These are phyloP conservation scores for Metschnikowia reukaufii DNA, from an alignment of 805 yeast genomes.

Conservation along the genomic window DNA sequence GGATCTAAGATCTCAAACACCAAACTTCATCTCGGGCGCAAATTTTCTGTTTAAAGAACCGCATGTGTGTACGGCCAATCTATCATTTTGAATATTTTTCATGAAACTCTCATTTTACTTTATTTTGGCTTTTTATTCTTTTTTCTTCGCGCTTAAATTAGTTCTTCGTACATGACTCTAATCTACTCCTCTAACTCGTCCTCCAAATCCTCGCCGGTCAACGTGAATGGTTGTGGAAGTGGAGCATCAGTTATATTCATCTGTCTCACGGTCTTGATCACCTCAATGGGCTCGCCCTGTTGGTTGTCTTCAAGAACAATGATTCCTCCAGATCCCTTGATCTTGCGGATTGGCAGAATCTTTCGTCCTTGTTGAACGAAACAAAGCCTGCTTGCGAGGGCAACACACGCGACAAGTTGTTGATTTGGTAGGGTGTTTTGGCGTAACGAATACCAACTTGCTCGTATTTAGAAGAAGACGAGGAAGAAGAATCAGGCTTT, in stretches of 20 bases:
- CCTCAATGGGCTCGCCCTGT: conserved; percentile 59
- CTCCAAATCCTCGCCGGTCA: conserved; percentile 55
- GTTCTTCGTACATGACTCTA: not conserved
- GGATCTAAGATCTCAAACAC: too few relatives aligned
- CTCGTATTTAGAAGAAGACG: conserved; percentile 25
- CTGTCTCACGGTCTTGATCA: conserved; percentile 84
- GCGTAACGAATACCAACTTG: conserved; percentile 51
- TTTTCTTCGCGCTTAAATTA: not conserved
- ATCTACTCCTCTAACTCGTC: conserved; percentile 21
- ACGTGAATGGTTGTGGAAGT: conserved; percentile 65
- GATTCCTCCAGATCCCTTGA: conserved; percentile 67
- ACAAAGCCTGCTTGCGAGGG: conserved; percentile 87
- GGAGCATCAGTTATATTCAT: conserved; percentile 72
- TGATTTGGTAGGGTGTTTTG: conserved; percentile 65
- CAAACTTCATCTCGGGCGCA: too few relatives aligned
- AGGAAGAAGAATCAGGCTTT: conserved; percentile 32
- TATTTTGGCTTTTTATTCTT: not conserved
- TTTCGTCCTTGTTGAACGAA: conserved; percentile 68
- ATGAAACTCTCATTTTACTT: not conserved
- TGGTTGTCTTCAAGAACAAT: conserved; percentile 65
- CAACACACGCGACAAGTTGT: conserved; percentile 82
- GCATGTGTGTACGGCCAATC: too few relatives aligned
- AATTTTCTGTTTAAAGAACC: too few relatives aligned
- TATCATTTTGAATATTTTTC: too few relatives aligned
- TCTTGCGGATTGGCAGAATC: conserved; percentile 84